Percentiles rank a stretch among this genome's conserved stretches.
Evolutionary conservation across 2,329 filamentous ascomycete species (phyloP).

Genomic region (Cladosporium halotolerans): DNA sequence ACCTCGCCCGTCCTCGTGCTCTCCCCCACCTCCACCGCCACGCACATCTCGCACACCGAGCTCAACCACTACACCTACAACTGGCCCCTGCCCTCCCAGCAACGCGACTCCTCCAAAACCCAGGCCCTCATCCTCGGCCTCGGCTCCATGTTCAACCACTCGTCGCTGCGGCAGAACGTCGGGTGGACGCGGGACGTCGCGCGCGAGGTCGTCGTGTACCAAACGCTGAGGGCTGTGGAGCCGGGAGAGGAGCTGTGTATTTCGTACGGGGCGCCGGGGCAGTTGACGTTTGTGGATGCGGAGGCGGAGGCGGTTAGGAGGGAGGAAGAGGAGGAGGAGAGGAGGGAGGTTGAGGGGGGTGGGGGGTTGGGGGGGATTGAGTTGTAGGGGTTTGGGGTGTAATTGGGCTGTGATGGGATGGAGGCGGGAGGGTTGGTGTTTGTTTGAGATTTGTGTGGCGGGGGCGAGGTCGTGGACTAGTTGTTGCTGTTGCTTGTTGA

Average conservation of each 20-base stretch:
- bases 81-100: conserved; percentile 32
- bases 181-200: conserved; percentile 48
- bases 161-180: conserved; percentile 46
- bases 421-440: background rate
- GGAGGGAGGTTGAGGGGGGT: conserved; percentile 27
- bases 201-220: conserved; percentile 43
- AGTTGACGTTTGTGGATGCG: conserved; percentile 42
- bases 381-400: conserved; percentile 12
- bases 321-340: conserved; percentile 6
- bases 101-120: conserved; percentile 24
- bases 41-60: conserved; percentile 45
- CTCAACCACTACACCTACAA: conserved; percentile 54
- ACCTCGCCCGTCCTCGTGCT: conserved; percentile 49
- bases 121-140: conserved; percentile 52
- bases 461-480: too few relatives aligned
- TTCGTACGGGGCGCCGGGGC: conserved; percentile 38
- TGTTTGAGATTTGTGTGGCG: background rate
- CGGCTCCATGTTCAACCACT: conserved; percentile 56
- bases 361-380: conserved; percentile 38
- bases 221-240: conserved; percentile 43
- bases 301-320: conserved; percentile 20
- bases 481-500: too few relatives aligned
- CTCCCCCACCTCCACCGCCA: conserved; percentile 41
- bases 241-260: conserved; percentile 52
- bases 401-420: background rate